These are phyloP conservation scores for Skeletonema menzelii DNA, from an alignment of 108 stramenopile genomes.

Conservation along the genomic window DNA sequence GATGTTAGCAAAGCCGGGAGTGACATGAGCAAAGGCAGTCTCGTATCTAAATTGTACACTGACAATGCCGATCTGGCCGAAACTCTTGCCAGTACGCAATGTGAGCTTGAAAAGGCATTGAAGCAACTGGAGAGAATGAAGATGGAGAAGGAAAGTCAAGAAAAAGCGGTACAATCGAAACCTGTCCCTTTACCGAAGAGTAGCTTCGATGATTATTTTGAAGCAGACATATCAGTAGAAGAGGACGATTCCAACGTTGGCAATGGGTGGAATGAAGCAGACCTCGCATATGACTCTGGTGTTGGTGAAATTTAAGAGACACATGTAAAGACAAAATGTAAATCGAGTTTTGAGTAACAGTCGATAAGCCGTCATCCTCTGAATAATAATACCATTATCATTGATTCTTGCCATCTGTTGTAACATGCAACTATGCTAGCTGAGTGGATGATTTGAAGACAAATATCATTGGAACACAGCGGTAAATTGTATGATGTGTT, in stretches of 20 bases:
- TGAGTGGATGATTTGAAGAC: too few relatives aligned
- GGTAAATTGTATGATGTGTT: not conserved
- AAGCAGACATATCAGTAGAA: not conserved
- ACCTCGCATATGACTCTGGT: not conserved
- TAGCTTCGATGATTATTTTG: not conserved
- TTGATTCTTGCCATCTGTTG: not conserved
- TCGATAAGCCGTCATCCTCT: not conserved
- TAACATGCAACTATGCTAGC: not conserved
- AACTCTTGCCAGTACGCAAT: slow-evolving; percentile 11
- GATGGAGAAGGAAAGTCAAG: slow-evolving; percentile 4
- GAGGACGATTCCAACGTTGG: not conserved
- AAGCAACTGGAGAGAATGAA: slow-evolving; percentile 7
- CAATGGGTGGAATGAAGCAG: not conserved
- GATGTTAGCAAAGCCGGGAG: not conserved
- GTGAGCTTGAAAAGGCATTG: slow-evolving; percentile 14
- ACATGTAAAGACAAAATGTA: not conserved
- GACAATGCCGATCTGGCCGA: slow-evolving; percentile 19
- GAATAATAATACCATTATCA: not conserved
- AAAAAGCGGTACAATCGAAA: not conserved
- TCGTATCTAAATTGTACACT: slow-evolving; percentile 13
- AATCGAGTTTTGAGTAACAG: not conserved
- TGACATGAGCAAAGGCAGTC: not conserved
- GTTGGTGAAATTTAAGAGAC: not conserved
- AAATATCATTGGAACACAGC: not conserved
- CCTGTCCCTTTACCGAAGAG: not conserved